A percentile compares a stretch with the other conserved stretches of the same genome.
Conservation (phyloP, 202 grass and related monocot genomes). For the Alloteropsis angusta region DNA sequence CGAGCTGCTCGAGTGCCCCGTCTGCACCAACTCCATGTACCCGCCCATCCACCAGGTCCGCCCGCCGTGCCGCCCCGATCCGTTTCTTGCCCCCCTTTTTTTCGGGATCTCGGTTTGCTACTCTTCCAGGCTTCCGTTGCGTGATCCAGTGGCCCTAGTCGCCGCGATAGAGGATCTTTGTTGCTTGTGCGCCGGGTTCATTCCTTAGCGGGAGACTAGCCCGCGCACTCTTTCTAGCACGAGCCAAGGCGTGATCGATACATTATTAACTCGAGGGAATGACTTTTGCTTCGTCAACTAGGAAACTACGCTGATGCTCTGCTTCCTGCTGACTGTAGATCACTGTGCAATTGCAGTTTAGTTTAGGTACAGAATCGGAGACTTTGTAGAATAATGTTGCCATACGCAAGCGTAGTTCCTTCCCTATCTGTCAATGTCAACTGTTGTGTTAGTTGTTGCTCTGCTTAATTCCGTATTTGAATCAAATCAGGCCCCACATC, state of each 20-base stretch:
- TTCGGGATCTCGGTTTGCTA: background rate
- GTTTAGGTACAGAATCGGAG: background rate
- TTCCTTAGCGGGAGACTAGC: background rate
- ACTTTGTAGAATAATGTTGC: background rate
- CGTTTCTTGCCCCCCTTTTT: background rate
- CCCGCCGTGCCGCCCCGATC: background rate
- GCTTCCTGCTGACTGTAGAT: background rate
- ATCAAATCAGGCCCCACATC: background rate
- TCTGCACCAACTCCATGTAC: conserved; percentile 89
- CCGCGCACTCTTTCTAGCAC: background rate
- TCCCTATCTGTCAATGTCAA: background rate
- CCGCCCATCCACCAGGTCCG: conserved; percentile 87
- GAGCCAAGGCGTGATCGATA: background rate
- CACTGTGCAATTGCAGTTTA: background rate
- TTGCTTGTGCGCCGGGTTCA: background rate
- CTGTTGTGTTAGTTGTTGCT: background rate
- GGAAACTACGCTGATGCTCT: background rate
- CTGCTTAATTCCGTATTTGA: background rate
- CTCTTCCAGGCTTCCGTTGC: background rate
- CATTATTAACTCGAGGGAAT: background rate
- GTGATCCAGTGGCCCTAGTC: background rate
- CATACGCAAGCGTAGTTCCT: background rate
- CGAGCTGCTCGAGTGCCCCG: conserved; percentile 88
- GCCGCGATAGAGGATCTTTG: background rate
- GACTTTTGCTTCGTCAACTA: background rate